These are phyloP conservation scores for Speleostelium caveatum DNA, from an alignment of 78 protist genomes.

Conservation along the genomic window DNA sequence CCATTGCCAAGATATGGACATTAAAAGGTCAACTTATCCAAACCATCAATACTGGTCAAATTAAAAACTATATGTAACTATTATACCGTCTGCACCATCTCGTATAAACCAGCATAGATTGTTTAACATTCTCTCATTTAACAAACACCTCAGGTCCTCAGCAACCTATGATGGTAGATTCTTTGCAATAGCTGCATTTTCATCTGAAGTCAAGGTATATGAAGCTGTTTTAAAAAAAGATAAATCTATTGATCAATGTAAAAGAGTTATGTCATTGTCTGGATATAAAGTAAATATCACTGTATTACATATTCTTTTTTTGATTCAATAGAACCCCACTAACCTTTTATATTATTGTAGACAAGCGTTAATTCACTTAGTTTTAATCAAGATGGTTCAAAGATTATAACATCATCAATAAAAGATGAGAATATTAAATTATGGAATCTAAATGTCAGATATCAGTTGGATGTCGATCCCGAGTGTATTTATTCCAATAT, in stretches of 20 bases:
- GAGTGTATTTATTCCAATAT: slow-evolving; percentile 8
- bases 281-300: slow-evolving; percentile 45
- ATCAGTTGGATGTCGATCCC: slow-evolving; percentile 32
- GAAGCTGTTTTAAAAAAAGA: slow-evolving; percentile 35
- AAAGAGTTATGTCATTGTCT: slow-evolving; percentile 36
- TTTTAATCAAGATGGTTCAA: slow-evolving; percentile 21
- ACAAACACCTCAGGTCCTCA: too few species aligned
- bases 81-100: too few species aligned
- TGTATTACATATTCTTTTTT: background rate
- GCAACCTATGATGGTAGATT: slow-evolving; percentile 34
- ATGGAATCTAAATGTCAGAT: slow-evolving; percentile 41
- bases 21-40: slow-evolving; percentile 33
- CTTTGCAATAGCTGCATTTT: slow-evolving; percentile 44
- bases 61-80: slow-evolving; percentile 44
- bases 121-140: too few species aligned
- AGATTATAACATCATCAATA: slow-evolving; percentile 20
- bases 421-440: slow-evolving; percentile 30
- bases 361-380: slow-evolving; percentile 17
- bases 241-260: slow-evolving; percentile 37
- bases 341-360: background rate
- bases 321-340: background rate
- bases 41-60: slow-evolving; percentile 41
- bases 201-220: slow-evolving; percentile 42
- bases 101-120: too few species aligned
- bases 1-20: slow-evolving; percentile 29